Evolutionary conservation across 2,329 filamentous ascomycete genomes (phyloP), one percentile per base, ranked within the genome.

Genomic region (Arthrobotrys iridis): DNA sequence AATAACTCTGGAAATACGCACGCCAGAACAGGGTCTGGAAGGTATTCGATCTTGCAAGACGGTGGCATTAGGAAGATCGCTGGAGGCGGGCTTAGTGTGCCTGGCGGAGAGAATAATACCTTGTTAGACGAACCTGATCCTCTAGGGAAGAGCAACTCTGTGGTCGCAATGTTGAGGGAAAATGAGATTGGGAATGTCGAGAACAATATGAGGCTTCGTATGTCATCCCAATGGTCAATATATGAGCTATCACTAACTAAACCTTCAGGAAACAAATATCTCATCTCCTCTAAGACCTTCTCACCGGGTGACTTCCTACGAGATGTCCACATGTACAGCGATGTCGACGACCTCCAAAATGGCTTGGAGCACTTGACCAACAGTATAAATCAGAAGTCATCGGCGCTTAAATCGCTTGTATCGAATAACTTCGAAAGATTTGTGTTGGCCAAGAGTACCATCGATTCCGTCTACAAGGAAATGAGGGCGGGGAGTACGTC

Each of bases 381-480:
- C 76, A 97, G 94, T 0, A 99, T 99, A 80, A 95, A 98, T 80
- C 92, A 98, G 83, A 99, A 99, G 82, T 97, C 94, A 0, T 95
- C 94, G 0, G 97, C 93, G 2, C 87, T 99, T 76, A 99, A 99
- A 81, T 91, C 96, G 8, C 87, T 99, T 15, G 95, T 99, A 22
- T 95, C 99, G 82, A 94, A 92, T 77, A 99, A 99, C 82, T 99
- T 99, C 81, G 96, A 99, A 83, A 91, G 94, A 78, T 99, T 99
- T 84, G 95, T 99, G 66, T 91, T 93, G 77, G 95, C 95, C 45
- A 99, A 99, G 82, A 92, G 94, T 15, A 98, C 94, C 5, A 98
- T 99, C 80, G 95, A 99, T 83, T 96, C 96, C 83, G 95, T 99
- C 60, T 99, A 99, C 83, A 96, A 90, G 77, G 95, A 99, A 82